These are phyloP conservation scores for Albugo candida DNA, from an alignment of 352 stramenopile genomes.

Conservation along the genomic window DNA sequence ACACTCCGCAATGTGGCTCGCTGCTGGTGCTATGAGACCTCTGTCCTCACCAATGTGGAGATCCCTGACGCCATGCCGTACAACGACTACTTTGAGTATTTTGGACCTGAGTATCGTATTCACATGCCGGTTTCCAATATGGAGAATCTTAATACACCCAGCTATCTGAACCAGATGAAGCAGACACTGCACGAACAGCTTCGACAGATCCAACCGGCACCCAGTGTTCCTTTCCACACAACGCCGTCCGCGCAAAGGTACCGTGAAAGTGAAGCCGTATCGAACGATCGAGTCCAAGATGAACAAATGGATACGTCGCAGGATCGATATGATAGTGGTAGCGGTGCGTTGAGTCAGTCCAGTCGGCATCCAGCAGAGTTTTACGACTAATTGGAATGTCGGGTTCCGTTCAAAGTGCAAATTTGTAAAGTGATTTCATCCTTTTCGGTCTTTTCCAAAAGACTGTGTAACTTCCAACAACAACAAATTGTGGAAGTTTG, in stretches of 20 bases:
- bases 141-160: constrained; percentile 92
- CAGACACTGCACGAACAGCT: constrained; percentile 89
- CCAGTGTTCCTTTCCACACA: constrained; percentile 90
- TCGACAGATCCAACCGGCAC: constrained; percentile 87
- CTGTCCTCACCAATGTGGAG: constrained; percentile 84
- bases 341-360: constrained; percentile 28
- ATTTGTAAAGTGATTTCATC: too few species aligned
- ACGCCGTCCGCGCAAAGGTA: constrained; percentile 31
- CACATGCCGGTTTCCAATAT: constrained; percentile 93
- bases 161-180: constrained; percentile 82
- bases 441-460: too few species aligned
- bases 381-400: constrained; percentile 58
- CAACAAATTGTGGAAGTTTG: too few species aligned
- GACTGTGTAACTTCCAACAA: too few species aligned
- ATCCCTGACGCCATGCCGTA: constrained; percentile 93
- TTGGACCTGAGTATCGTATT: constrained; percentile 93
- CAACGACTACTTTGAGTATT: constrained; percentile 99
- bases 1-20: constrained; percentile 94
- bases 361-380: constrained; percentile 49
- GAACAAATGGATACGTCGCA: constrained; percentile 48
- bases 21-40: constrained; percentile 90
- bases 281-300: constrained; percentile 35
- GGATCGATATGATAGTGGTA: constrained; percentile 29
- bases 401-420: too few species aligned
- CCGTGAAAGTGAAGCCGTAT: constrained; percentile 24